These are phyloP conservation scores for Leishmania martiniquensis DNA, from an alignment of 208 protist genomes.

Conservation along the genomic window DNA sequence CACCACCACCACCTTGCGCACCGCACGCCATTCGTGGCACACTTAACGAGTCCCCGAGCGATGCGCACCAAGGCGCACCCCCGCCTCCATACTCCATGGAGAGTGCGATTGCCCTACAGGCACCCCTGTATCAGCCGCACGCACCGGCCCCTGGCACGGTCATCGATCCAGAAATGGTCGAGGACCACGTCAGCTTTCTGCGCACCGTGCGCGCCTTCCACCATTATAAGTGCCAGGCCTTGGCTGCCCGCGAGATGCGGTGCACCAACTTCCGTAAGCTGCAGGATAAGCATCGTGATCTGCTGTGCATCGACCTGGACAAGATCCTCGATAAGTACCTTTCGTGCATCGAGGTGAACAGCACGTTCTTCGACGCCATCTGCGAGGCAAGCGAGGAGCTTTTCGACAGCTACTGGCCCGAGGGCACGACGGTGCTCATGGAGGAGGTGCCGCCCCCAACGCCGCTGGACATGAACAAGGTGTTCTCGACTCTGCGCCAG, in stretches of 20 bases:
- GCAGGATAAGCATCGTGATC: slow-evolving; percentile 66
- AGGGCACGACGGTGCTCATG: slow-evolving; percentile 63
- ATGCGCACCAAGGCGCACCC: slow-evolving; percentile 42
- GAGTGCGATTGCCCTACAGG: slow-evolving; percentile 5
- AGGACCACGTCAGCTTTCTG: slow-evolving; percentile 89
- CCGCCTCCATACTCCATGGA: slow-evolving; percentile 45
- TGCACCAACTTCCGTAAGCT: slow-evolving; percentile 82
- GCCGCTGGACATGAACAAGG: slow-evolving; percentile 93
- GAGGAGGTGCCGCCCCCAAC: slow-evolving; percentile 83
- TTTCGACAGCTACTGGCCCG: slow-evolving; percentile 92
- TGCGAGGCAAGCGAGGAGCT: slow-evolving; percentile 80
- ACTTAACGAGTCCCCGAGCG: slow-evolving; percentile 20
- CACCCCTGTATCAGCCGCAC: slow-evolving; percentile 37
- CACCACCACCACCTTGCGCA: neutral
- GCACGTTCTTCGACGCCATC: slow-evolving; percentile 84
- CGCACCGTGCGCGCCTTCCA: slow-evolving; percentile 84
- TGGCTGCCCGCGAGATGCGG: slow-evolving; percentile 72
- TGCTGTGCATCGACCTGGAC: slow-evolving; percentile 82
- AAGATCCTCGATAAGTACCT: slow-evolving; percentile 76
- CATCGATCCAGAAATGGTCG: slow-evolving; percentile 72
- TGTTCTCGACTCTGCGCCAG: slow-evolving; percentile 95
- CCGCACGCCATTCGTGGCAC: slow-evolving; percentile 6
- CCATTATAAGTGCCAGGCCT: slow-evolving; percentile 75
- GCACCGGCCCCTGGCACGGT: slow-evolving; percentile 24
- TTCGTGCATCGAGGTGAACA: slow-evolving; percentile 84